Evolutionary conservation across 2,329 filamentous ascomycete species (phyloP), one percentile per base, ranked within the genome.

Genomic region (Aspergillus hiratsukae): DNA sequence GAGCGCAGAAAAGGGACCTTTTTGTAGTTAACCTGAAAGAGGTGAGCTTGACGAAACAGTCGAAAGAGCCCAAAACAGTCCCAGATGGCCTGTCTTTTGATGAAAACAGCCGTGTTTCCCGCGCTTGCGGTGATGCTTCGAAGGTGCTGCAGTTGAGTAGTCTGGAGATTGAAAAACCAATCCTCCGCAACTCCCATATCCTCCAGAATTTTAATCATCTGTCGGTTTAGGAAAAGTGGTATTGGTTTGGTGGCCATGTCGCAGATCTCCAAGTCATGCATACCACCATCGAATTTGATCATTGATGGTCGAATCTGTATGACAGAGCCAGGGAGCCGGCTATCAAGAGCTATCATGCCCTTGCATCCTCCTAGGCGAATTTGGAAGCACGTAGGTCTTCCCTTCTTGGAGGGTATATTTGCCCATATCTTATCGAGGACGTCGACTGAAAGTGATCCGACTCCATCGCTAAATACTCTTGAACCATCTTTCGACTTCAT

Each of bases 161-260:
- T 75, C 69, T 94, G 90, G 1, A 90, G 72, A 0, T 78, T 65
- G 10, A 87, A 67, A 61, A 96, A 93, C 69, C 83, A 87, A 0
- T 72, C 55, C 1, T 75, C 66, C 0, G 78, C 68, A 0, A 88
- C 84, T 0, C 81, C 80, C 70, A 93, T 85, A 61, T 95, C 91
- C 66, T 96, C 91, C 0, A 96, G 71, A 4, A 95, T 91, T 69
- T 95, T 95, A 74, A 95, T 91, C 58, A 92, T 79, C 61, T 90
- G 89, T 0, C 88, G 85, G 65, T 95, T 95, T 1, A 95, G 80
- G 19, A 86, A 83, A 62, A 92, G 78, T 0, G 83, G 83, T 6
- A 93, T 79, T 0, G 89, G 86, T 51, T 80, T 84, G 40, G 83
- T 84, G 0, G 85, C 86, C 45, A 84, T 80, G 49, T 87, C 88